These are phyloP conservation scores for Trametes cinnabarina DNA, from an alignment of 768 basidiomycete species.

Conservation along the genomic window DNA sequence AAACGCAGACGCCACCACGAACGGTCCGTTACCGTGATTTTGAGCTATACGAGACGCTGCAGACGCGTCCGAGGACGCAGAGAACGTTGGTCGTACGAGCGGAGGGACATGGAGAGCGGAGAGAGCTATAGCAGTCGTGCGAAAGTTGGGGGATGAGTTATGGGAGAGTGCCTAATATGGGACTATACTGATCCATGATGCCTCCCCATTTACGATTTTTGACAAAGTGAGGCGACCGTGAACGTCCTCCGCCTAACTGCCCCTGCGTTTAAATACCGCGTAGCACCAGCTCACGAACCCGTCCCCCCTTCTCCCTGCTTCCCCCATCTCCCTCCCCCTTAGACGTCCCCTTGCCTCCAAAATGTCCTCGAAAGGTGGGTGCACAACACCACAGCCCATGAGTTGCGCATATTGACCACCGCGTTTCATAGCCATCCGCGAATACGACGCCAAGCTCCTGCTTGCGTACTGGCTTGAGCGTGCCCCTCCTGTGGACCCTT, in stretches of 20 bases:
- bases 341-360: conserved; percentile 10
- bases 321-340: conserved; percentile 6
- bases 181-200: conserved; percentile 6
- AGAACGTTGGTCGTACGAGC: conserved; percentile 11
- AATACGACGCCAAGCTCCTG: conserved; percentile 98
- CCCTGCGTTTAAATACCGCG: conserved; percentile 23
- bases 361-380: conserved; percentile 33
- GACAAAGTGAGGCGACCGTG: conserved; percentile 28
- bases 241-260: conserved; percentile 17
- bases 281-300: neutral
- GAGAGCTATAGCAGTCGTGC: conserved; percentile 10
- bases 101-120: neutral
- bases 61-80: neutral
- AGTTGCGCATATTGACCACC: neutral
- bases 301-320: conserved; percentile 12
- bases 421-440: conserved; percentile 67
- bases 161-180: conserved; percentile 6
- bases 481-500: conserved; percentile 74
- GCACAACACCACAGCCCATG: neutral
- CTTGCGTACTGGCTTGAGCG: conserved; percentile 96
- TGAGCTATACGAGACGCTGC: neutral
- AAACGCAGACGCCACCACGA: neutral
- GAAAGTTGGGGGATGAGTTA: conserved; percentile 19
- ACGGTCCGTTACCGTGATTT: neutral
- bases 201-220: conserved; percentile 26